A percentile compares a stretch with the other conserved stretches of the same genome.
phyloP scores from a whole-genome alignment of 176 grass and related monocot species.

The Rhynchospora pubera region DNA sequence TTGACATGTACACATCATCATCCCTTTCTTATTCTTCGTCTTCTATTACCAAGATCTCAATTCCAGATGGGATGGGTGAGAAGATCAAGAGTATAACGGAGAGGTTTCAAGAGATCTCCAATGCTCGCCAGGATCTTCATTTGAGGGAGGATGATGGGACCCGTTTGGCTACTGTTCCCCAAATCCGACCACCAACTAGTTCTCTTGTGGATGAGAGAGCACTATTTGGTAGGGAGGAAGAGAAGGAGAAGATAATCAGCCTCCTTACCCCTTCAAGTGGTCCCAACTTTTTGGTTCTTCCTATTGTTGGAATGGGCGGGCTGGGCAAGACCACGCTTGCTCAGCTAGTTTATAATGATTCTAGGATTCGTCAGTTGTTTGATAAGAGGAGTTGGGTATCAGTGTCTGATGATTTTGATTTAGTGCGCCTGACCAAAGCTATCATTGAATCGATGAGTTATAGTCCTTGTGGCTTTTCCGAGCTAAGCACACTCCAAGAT shows the following conservation, averaged over 20 bases:
- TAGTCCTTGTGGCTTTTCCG: background rate
- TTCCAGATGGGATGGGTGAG: background rate
- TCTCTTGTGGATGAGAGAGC: background rate
- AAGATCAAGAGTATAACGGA: background rate
- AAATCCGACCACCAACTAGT: background rate
- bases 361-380: background rate
- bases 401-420: conserved; percentile 9
- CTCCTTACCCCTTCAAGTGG: background rate
- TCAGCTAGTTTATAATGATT: conserved; percentile 13
- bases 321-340: conserved; percentile 20
- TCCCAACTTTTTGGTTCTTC: background rate
- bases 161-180: background rate
- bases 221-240: background rate
- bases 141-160: conserved; percentile 6
- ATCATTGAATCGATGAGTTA: background rate
- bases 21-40: background rate
- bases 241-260: background rate
- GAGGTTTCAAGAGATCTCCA: background rate
- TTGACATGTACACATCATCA: too few species aligned
- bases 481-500: background rate
- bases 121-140: background rate
- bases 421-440: background rate
- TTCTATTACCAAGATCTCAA: background rate
- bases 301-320: conserved; percentile 17
- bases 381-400: conserved; percentile 23